phyloP scores from a whole-genome alignment of 495 filamentous ascomycete genomes.

The Bombardia bombarda region DNA sequence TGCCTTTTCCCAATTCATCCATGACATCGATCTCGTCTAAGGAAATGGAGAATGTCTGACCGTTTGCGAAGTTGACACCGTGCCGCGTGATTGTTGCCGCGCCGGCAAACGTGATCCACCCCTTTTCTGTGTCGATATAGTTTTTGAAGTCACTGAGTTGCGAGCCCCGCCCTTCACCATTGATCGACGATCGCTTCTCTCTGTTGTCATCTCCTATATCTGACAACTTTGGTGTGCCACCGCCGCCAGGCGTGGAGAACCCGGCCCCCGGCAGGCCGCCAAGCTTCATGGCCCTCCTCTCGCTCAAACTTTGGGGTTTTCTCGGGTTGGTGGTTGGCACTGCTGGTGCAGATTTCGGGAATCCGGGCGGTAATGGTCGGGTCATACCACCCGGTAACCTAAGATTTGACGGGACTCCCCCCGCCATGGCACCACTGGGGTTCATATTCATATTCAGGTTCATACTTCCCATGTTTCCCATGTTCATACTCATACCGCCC shows the following conservation, averaged over 20 bases:
- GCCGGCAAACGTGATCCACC: conserved; percentile 85
- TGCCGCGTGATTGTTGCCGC: conserved; percentile 82
- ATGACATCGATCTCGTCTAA: conserved; percentile 92
- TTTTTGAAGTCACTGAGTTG: conserved; percentile 87
- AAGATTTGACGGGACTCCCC: conserved; percentile 32
- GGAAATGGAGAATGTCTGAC: conserved; percentile 86
- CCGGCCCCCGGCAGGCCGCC: too few species aligned
- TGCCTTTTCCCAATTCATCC: conserved; percentile 95
- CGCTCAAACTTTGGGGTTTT: conserved; percentile 26
- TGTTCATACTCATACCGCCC: conserved; percentile 6
- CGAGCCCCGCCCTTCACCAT: conserved; percentile 43
- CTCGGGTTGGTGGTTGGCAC: conserved; percentile 19
- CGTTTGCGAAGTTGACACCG: conserved; percentile 86
- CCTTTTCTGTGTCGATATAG: conserved; percentile 84
- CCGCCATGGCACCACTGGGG: conserved; percentile 8
- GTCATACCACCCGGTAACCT: conserved; percentile 32
- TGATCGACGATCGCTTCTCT: conserved; percentile 18
- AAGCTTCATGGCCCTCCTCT: conserved; percentile 35
- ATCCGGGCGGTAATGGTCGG: conserved; percentile 34
- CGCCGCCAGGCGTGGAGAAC: conserved; percentile 13
- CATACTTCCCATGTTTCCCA: conserved; percentile 2
- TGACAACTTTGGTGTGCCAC: conserved; percentile 25
- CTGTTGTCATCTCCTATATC: conserved; percentile 17
- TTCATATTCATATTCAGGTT: conserved; percentile 5
- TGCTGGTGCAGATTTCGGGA: conserved; percentile 39